Conservation (phyloP, 2,329 filamentous ascomycete genomes). For the Uncinocarpus reesii region DNA sequence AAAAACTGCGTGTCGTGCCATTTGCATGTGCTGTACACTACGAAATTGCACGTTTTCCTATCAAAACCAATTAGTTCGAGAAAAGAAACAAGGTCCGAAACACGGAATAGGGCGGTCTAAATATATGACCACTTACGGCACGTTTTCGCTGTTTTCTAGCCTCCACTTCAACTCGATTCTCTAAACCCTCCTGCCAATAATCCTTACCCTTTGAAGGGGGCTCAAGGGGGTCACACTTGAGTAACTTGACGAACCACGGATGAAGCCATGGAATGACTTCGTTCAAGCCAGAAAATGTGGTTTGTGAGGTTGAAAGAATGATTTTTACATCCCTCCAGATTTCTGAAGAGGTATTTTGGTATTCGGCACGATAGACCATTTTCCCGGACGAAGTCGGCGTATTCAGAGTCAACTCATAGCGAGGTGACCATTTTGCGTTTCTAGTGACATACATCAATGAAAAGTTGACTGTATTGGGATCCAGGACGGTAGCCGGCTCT, state of each 20-base stretch:
- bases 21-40: no score
- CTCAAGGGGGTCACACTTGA: constrained; percentile 22
- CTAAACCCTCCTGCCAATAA: constrained; percentile 16
- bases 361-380: constrained; percentile 52
- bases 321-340: constrained; percentile 53
- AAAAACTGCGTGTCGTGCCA: no score
- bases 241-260: constrained; percentile 49
- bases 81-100: no score
- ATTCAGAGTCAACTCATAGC: constrained; percentile 53
- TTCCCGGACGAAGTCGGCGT: constrained; percentile 44
- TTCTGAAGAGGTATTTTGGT: constrained; percentile 54
- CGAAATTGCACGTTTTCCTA: no score
- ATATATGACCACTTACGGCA: not conserved
- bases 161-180: constrained; percentile 15
- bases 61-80: no score
- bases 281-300: constrained; percentile 46
- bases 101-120: no score
- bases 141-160: not conserved
- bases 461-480: constrained; percentile 26
- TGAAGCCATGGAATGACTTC: constrained; percentile 46
- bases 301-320: constrained; percentile 53
- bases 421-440: constrained; percentile 50
- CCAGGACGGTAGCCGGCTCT: constrained; percentile 12
- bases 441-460: constrained; percentile 51
- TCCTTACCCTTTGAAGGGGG: constrained; percentile 17